phyloP scores from a whole-genome alignment of 2,329 filamentous ascomycete species.

The Neonectria coccinea region DNA sequence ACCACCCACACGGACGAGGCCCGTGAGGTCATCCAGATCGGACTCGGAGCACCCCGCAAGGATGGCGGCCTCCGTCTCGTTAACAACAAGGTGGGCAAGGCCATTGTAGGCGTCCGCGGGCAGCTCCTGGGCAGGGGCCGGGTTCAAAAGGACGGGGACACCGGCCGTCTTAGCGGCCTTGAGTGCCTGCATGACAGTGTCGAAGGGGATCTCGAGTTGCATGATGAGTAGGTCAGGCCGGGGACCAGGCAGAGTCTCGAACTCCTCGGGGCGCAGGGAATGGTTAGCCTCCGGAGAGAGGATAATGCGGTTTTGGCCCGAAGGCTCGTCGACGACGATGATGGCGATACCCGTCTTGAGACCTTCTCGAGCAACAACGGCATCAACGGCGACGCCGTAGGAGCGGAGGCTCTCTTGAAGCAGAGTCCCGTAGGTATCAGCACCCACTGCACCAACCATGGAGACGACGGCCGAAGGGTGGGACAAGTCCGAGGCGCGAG shows the following conservation, averaged over 20 bases:
- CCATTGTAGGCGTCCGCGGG: slow-evolving; percentile 74
- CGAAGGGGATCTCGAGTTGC: slow-evolving; percentile 81
- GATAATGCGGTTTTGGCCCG: slow-evolving; percentile 82
- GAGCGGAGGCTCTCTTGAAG: slow-evolving; percentile 68
- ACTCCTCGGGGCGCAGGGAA: slow-evolving; percentile 54
- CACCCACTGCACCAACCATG: slow-evolving; percentile 81
- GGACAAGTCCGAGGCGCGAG: slow-evolving; percentile 60
- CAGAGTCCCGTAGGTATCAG: slow-evolving; percentile 72
- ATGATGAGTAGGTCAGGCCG: slow-evolving; percentile 75
- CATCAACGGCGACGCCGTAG: slow-evolving; percentile 71
- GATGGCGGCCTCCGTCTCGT: slow-evolving; percentile 88
- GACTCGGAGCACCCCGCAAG: slow-evolving; percentile 68
- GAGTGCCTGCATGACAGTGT: slow-evolving; percentile 73
- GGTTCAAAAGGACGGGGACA: slow-evolving; percentile 82
- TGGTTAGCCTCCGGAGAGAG: slow-evolving; percentile 79
- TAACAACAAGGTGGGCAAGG: slow-evolving; percentile 85
- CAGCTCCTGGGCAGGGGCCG: slow-evolving; percentile 79
- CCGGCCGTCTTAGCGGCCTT: slow-evolving; percentile 58
- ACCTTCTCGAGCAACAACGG: slow-evolving; percentile 58
- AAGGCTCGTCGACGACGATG: slow-evolving; percentile 79
- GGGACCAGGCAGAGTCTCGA: slow-evolving; percentile 49
- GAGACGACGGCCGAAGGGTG: slow-evolving; percentile 61
- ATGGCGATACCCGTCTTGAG: slow-evolving; percentile 77
- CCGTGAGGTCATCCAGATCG: slow-evolving; percentile 60
- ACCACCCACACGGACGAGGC: slow-evolving; percentile 61